These are phyloP conservation scores for Silene conica DNA, from an alignment of 148 eudicot genomes.

Conservation along the genomic window DNA sequence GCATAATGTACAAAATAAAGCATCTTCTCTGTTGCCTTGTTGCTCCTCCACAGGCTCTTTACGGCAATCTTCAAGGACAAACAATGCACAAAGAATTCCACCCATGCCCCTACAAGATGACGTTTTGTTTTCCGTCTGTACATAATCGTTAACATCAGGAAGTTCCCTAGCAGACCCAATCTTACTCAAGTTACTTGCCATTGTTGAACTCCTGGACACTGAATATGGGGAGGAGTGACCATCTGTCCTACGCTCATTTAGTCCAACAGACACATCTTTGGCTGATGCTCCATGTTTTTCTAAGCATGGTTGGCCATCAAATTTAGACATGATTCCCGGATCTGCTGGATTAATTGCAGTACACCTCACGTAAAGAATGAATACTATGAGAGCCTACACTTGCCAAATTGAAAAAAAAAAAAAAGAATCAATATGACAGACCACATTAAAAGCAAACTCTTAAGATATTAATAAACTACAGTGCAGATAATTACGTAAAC, in stretches of 20 bases:
- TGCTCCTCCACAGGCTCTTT: slow-evolving; percentile 53
- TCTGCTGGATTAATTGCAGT: slow-evolving; percentile 97
- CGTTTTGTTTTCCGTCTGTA: slow-evolving; percentile 25
- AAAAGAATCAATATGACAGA: slow-evolving; percentile 11
- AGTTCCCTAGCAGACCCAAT: slow-evolving; percentile 52
- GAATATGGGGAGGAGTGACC: slow-evolving; percentile 66
- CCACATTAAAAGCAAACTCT: no score
- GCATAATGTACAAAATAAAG: slow-evolving; percentile 89
- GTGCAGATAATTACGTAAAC: not conserved
- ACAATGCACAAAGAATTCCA: slow-evolving; percentile 57
- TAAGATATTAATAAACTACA: no score
- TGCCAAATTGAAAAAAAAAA: slow-evolving; percentile 9
- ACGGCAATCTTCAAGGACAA: slow-evolving; percentile 80
- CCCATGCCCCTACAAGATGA: slow-evolving; percentile 44
- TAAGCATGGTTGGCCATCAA: slow-evolving; percentile 32
- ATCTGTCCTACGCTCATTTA: slow-evolving; percentile 45
- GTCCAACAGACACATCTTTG: slow-evolving; percentile 37
- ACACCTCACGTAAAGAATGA: slow-evolving; percentile 77
- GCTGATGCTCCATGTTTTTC: slow-evolving; percentile 35
- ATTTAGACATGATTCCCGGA: slow-evolving; percentile 82
- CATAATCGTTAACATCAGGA: slow-evolving; percentile 29
- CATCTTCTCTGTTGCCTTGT: slow-evolving; percentile 67
- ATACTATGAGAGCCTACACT: slow-evolving; percentile 73
- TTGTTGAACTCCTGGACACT: slow-evolving; percentile 61
- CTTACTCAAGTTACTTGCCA: slow-evolving; percentile 64